Base-by-base conservation (phyloP, 352 stramenopile genomes). In the Ochromonadaceae sp. region DNA sequence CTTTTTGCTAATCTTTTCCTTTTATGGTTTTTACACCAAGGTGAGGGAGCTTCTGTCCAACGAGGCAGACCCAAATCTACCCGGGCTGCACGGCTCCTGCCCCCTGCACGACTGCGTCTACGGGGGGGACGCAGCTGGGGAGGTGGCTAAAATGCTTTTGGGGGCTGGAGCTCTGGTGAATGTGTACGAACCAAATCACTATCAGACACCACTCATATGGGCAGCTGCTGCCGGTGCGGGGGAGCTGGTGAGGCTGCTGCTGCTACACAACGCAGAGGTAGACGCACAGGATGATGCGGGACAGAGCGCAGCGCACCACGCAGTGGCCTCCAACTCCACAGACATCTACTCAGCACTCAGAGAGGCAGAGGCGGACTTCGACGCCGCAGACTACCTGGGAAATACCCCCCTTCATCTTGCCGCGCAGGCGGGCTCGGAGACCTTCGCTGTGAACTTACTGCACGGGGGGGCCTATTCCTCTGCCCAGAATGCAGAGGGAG, bases 391-490 rank as follows among this genome's bases (percentile, higher is more conserved):
- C 36, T 10, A 50, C n/a, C 12, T 49, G 12, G 53, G 53, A 17
- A 61, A 61, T 30, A 52, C 53, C 34, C 53, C 53, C 12, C 35
- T 61, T 10, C 53, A 61, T 26, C 38, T 52, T 25, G 53, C 53
- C 20, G 34, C 53, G 12, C 5, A 14, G 9, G 30, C 44, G 34
- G 12, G 25, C 9, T 22, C 26, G 20, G 10, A 20, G 7, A 61
- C n/a, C 22, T 28, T 22, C 35, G 28, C 7, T 17, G 12, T 30
- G 25, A 14, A 61, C 9, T 5, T 61, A 5, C 48, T 61, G 31
- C 10, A 58, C 7, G 53, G 5, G 30, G 31, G 12, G 3, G 28
- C 34, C 17, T 52, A 61, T 52, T 40, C 53, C 20, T 61, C 53
- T 20, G 10, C 10, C 48, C 53, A 61, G 48, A 61, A 61, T 26